Evolutionary conservation across 2,329 filamentous ascomycete species (phyloP).

Genomic region (Fusarium verticillioides): DNA sequence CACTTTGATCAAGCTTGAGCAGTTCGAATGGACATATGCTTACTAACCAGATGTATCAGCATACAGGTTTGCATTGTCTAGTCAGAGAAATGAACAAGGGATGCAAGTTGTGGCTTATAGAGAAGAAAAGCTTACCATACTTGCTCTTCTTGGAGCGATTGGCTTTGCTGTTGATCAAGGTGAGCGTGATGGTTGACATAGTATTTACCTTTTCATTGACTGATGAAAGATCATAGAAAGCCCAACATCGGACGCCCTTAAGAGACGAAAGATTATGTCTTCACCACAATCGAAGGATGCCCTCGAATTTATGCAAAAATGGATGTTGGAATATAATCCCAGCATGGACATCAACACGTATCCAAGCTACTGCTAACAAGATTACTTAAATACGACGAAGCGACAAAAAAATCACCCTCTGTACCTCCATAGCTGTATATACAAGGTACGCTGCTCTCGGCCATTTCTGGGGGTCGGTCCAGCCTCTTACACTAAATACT

Average conservation of each 20-base stretch:
- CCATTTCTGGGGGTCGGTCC: neutral
- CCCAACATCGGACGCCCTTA: rapidly evolving
- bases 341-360: neutral
- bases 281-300: neutral
- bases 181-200: rapidly evolving
- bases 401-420: rapidly evolving
- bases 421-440: rapidly evolving
- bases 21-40: rapidly evolving
- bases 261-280: rapidly evolving
- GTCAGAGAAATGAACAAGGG: rapidly evolving
- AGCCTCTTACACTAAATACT: neutral
- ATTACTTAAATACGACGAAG: neutral
- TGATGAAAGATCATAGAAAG: neutral
- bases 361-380: neutral
- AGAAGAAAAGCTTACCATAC: neutral
- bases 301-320: neutral
- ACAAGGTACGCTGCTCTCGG: neutral
- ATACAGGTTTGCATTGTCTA: neutral
- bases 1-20: neutral
- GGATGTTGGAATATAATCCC: neutral
- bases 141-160: neutral
- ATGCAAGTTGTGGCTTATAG: neutral
- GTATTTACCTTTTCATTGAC: neutral
- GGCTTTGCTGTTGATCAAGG: neutral
- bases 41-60: too few relatives aligned